phyloP scores from a whole-genome alignment of 2,329 filamentous ascomycete species.

The Fonsecaea nubica region DNA sequence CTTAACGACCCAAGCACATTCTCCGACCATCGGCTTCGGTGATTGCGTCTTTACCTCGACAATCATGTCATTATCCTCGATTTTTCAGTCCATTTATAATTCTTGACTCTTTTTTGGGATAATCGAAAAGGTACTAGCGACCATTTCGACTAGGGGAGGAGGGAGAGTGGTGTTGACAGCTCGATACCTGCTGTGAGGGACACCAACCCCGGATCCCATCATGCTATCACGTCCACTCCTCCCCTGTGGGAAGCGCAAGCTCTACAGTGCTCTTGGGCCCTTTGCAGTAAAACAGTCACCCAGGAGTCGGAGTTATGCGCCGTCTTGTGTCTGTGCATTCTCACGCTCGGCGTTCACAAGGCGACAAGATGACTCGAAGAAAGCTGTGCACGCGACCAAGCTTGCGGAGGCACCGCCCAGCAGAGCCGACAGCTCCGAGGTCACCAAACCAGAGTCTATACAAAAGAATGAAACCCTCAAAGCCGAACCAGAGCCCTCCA shows the following conservation, averaged over 20 bases:
- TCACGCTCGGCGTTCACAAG: constrained; percentile 19
- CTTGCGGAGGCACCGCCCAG: constrained; percentile 26
- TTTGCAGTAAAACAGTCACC: not conserved
- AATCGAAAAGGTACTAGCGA: not conserved
- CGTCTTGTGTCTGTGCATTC: constrained; percentile 7
- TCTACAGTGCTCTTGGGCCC: constrained; percentile 1
- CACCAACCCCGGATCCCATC: not conserved
- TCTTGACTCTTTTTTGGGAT: not conserved
- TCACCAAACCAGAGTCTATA: constrained; percentile 35
- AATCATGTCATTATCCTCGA: not conserved
- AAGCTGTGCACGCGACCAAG: constrained; percentile 18
- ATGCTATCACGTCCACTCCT: constrained; percentile 25
- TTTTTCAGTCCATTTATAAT: not conserved
- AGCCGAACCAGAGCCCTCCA: constrained; percentile 42
- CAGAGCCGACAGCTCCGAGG: constrained; percentile 28
- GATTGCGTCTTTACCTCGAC: not conserved
- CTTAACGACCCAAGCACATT: not conserved
- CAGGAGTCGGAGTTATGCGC: not conserved
- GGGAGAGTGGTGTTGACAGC: not conserved
- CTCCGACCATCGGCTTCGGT: not conserved
- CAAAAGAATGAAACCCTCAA: constrained; percentile 30
- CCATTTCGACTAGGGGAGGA: not conserved
- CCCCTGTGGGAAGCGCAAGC: constrained; percentile 21
- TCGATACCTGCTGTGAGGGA: not conserved
- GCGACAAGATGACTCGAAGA: constrained; percentile 24